A percentile compares a stretch with the other conserved stretches of the same genome.
These are phyloP conservation scores for Brassica rapa DNA, from an alignment of 345 rosid genomes.

Conservation along the genomic window DNA sequence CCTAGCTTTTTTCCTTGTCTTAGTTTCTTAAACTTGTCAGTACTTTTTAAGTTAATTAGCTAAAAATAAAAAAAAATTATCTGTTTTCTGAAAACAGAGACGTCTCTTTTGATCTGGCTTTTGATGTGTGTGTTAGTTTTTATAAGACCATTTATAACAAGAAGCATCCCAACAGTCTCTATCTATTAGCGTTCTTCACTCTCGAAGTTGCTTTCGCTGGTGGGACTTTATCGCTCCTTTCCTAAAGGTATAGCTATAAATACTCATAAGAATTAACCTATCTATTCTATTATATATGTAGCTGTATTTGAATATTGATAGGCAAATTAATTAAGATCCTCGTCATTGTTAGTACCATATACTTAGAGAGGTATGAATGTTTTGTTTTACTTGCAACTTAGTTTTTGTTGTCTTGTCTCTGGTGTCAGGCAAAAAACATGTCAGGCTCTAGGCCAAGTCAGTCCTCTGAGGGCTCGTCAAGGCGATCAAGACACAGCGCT, in stretches of 20 bases:
- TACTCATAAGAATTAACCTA: not conserved
- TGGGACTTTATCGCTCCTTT: slow-evolving; percentile 22
- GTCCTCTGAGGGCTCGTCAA: slow-evolving; percentile 65
- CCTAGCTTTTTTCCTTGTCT: not conserved
- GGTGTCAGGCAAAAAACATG: slow-evolving; percentile 49
- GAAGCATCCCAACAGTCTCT: not conserved
- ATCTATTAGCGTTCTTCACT: slow-evolving; percentile 5
- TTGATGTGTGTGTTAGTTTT: slow-evolving; percentile 18
- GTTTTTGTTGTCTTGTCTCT: slow-evolving; percentile 21
- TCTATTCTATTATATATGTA: not conserved
- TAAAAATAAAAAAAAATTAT: not conserved
- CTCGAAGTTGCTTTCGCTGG: slow-evolving; percentile 9
- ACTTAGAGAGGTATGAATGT: no score
- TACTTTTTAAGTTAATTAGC: not conserved
- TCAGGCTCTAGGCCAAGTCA: slow-evolving; percentile 81
- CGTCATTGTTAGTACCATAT: no score
- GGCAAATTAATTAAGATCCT: slow-evolving; percentile 16
- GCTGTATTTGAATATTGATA: slow-evolving; percentile 16
- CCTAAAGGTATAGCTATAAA: slow-evolving; percentile 5
- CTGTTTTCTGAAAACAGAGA: not conserved
- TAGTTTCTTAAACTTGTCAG: not conserved
- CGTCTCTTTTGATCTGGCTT: slow-evolving; percentile 23
- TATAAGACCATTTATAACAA: slow-evolving; percentile 17
- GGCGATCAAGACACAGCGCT: slow-evolving; percentile 76
- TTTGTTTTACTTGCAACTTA: not conserved